Evolutionary conservation across 768 basidiomycete species (phyloP).

Genomic region (Tricholoma hemisulphureum): DNA sequence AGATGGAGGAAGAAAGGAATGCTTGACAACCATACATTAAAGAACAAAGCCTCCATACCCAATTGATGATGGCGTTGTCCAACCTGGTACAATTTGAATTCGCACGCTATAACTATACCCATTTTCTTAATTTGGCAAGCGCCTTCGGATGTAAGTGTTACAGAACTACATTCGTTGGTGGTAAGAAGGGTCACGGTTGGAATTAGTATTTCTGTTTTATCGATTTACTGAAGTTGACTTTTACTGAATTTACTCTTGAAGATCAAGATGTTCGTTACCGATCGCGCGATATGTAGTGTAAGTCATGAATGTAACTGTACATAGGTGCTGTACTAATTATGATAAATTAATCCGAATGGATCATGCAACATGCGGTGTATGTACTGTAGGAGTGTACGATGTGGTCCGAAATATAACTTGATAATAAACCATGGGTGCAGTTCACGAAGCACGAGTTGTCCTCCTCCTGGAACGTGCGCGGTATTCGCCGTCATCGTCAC

Average conservation of each 20-base stretch:
- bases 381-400: background rate
- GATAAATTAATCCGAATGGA: background rate
- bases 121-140: slow-evolving; percentile 44
- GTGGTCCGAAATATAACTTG: background rate
- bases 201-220: slow-evolving; percentile 41
- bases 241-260: slow-evolving; percentile 48
- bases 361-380: slow-evolving; percentile 1
- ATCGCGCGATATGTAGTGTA: slow-evolving; percentile 39
- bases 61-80: background rate
- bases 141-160: slow-evolving; percentile 54
- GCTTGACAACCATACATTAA: slow-evolving; percentile 60
- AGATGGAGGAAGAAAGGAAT: slow-evolving; percentile 1
- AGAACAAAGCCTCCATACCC: slow-evolving; percentile 83
- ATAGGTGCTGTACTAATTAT: background rate
- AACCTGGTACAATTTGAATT: background rate
- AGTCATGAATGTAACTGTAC: background rate
- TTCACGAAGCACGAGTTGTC: slow-evolving; percentile 11
- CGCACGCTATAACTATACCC: background rate
- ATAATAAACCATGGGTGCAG: background rate
- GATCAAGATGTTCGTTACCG: slow-evolving; percentile 40
- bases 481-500: slow-evolving; percentile 54
- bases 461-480: slow-evolving; percentile 34
- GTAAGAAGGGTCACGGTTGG: slow-evolving; percentile 59
- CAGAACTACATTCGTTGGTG: slow-evolving; percentile 45
- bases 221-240: slow-evolving; percentile 21